Evolutionary conservation across 2,329 filamentous ascomycete genomes (phyloP).

Genomic region (Aspergillaceae sp.): DNA sequence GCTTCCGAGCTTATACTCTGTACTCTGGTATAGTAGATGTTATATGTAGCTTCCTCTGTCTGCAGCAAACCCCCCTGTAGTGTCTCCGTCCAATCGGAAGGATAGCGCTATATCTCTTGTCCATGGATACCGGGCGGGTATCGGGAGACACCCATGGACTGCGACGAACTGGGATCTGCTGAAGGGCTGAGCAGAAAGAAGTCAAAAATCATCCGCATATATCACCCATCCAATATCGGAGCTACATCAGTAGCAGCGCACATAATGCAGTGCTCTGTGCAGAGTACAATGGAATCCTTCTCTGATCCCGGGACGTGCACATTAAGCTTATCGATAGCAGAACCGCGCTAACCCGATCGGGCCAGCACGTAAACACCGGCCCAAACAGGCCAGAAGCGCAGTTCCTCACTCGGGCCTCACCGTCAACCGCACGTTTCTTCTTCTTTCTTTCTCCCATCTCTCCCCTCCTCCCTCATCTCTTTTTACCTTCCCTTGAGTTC

Average conservation of each 20-base stretch:
- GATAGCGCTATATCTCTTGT: not conserved
- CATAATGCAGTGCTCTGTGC: too few species aligned
- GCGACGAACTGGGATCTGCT: slow-evolving; percentile 35
- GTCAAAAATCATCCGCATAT: too few species aligned
- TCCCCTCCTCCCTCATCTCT: slow-evolving; percentile 2
- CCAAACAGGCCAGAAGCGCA: slow-evolving; percentile 13
- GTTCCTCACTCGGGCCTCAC: slow-evolving; percentile 24
- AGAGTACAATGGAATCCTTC: too few species aligned
- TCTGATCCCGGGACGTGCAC: slow-evolving; percentile 8
- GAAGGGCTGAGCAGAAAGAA: not conserved
- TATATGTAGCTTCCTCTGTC: too few species aligned
- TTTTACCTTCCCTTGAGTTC: slow-evolving; percentile 1
- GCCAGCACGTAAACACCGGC: slow-evolving; percentile 29
- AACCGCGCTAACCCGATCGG: slow-evolving; percentile 26
- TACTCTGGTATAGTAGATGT: too few species aligned
- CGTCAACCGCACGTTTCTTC: slow-evolving; percentile 11
- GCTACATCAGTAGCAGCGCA: too few species aligned
- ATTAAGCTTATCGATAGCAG: slow-evolving; percentile 38
- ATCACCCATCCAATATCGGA: too few species aligned
- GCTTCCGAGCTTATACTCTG: too few species aligned
- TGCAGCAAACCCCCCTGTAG: too few species aligned
- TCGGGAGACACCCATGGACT: slow-evolving; percentile 16
- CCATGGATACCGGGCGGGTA: slow-evolving; percentile 13
- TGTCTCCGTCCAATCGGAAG: too few species aligned
- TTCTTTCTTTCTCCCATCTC: slow-evolving; percentile 8